Evolutionary conservation across 202 grass and related monocot genomes (phyloP).

Genomic region (Elaeis oleifera): DNA sequence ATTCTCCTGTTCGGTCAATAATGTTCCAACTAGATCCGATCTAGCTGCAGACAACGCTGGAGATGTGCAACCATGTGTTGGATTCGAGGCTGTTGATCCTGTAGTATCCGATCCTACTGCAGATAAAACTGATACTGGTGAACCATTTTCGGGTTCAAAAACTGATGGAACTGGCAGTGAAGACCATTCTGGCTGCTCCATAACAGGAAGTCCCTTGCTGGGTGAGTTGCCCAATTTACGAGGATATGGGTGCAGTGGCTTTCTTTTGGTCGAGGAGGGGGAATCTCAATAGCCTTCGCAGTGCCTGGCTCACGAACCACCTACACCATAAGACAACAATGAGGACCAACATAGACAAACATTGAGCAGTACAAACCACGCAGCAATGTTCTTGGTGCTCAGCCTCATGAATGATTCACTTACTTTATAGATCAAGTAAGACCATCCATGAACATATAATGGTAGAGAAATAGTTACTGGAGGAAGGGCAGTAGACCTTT

Average conservation of each 20-base stretch:
- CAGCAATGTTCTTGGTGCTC: neutral
- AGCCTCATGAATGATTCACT: conserved; percentile 8
- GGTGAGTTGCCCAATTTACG: conserved; percentile 34
- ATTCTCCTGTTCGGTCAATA: conserved; percentile 22
- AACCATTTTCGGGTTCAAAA: conserved; percentile 54
- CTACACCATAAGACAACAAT: neutral
- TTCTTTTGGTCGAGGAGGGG: conserved; percentile 86
- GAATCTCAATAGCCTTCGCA: conserved; percentile 50
- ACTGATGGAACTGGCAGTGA: conserved; percentile 26
- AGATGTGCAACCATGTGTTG: conserved; percentile 28
- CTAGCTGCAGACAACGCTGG: conserved; percentile 33
- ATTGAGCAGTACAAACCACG: neutral
- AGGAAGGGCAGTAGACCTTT: conserved; percentile 39
- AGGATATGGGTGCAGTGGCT: conserved; percentile 73
- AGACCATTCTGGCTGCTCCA: conserved; percentile 23
- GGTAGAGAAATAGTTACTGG: conserved; percentile 3
- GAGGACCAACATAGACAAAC: neutral
- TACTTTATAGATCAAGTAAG: conserved; percentile 6
- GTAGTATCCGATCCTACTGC: conserved; percentile 43
- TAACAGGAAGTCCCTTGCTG: neutral
- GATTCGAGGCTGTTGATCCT: conserved; percentile 40
- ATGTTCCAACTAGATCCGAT: conserved; percentile 18
- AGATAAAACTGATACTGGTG: conserved; percentile 63
- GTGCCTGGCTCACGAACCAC: conserved; percentile 5
- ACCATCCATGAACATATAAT: conserved; percentile 6